Percentiles rank a stretch among this genome's conserved stretches.
phyloP scores from a whole-genome alignment of 106 monocot species.

The Alisma plantagoaquatica region DNA sequence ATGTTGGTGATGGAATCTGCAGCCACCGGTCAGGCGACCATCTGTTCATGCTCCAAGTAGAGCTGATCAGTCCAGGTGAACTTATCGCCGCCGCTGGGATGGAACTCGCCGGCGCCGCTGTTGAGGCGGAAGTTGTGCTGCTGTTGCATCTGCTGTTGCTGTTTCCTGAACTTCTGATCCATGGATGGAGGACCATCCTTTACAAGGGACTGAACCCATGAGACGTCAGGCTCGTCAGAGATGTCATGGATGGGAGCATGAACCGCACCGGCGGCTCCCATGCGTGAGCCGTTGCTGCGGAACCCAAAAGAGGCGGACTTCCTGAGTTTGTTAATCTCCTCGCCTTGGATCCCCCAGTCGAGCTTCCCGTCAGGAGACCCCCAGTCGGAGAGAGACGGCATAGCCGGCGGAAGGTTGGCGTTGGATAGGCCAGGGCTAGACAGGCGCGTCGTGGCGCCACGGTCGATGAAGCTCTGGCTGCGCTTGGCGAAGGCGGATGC shows the following conservation, averaged over 20 bases:
- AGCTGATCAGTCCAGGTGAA: constrained; percentile 34
- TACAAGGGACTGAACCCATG: constrained; percentile 68
- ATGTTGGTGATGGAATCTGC: too few relatives aligned
- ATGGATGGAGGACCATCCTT: constrained; percentile 32
- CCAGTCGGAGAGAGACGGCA: constrained; percentile 40
- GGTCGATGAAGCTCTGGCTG: constrained; percentile 91
- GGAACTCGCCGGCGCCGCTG: constrained; percentile 7
- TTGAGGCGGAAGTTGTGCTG: constrained; percentile 8
- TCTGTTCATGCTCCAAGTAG: constrained; percentile 48
- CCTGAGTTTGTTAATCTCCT: constrained; percentile 74
- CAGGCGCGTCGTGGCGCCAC: constrained; percentile 22
- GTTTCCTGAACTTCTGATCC: not conserved
- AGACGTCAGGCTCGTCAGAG: constrained; percentile 46
- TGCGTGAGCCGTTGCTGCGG: constrained; percentile 17
- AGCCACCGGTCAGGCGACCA: constrained; percentile 68
- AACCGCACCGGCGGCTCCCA: not conserved
- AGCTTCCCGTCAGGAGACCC: constrained; percentile 55
- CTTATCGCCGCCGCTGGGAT: constrained; percentile 15
- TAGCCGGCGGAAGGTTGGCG: not conserved
- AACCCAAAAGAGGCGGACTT: constrained; percentile 62
- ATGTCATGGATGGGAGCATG: not conserved
- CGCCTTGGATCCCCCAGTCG: constrained; percentile 87
- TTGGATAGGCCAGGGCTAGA: constrained; percentile 4
- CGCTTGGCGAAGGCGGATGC: constrained; percentile 63
- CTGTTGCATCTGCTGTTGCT: constrained; percentile 9